These are phyloP conservation scores for Elsinoe perseae DNA, from an alignment of 2,329 filamentous ascomycete genomes.

Conservation along the genomic window DNA sequence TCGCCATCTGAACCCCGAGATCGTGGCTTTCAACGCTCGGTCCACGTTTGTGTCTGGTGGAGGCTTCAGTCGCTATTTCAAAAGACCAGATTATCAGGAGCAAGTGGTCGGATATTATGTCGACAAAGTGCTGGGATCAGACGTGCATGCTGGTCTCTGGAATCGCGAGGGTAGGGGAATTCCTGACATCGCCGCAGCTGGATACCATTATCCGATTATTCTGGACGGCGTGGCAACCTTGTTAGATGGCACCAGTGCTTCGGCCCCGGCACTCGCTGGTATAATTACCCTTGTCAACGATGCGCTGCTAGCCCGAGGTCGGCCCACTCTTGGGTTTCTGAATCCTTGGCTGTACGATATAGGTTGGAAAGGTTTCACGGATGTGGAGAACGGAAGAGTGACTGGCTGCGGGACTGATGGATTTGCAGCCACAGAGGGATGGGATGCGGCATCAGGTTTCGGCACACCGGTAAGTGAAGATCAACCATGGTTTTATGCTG, in stretches of 20 bases:
- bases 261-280: conserved; percentile 50
- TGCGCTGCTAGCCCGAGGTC: conserved; percentile 44
- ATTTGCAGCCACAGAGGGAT: conserved; percentile 21
- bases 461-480: too few species aligned
- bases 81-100: conserved; percentile 11
- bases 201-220: conserved; percentile 24
- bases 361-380: conserved; percentile 44
- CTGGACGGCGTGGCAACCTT: conserved; percentile 25
- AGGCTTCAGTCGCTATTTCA: conserved; percentile 6
- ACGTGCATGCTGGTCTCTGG: conserved; percentile 12
- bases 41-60: too few species aligned
- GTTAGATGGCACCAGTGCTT: conserved; percentile 44
- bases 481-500: too few species aligned
- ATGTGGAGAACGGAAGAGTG: conserved; percentile 34
- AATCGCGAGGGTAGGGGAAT: background rate
- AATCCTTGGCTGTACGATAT: conserved; percentile 53
- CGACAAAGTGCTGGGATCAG: background rate
- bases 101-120: conserved; percentile 14
- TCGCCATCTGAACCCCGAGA: conserved; percentile 16
- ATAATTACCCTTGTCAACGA: conserved; percentile 58
- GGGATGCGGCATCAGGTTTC: conserved; percentile 29
- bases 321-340: conserved; percentile 47
- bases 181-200: conserved; percentile 16
- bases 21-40: conserved; percentile 43
- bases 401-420: conserved; percentile 13